Conservation (phyloP, 257 asterid species). For the Coffea eugenioides region DNA sequence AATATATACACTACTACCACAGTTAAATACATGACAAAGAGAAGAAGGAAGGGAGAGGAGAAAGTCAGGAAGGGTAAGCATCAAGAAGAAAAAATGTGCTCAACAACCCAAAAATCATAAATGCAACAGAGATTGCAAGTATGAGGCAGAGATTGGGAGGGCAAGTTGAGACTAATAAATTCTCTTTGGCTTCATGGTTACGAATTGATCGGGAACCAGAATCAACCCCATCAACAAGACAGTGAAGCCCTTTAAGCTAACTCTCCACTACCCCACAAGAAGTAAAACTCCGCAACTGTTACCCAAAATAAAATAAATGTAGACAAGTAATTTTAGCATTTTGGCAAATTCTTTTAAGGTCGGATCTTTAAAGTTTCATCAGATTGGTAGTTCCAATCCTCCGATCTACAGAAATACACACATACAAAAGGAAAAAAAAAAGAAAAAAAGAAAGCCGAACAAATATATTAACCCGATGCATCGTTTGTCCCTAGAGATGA, state of each 20-base stretch:
- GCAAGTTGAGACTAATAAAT: neutral
- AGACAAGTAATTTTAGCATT: no score
- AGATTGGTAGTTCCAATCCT: neutral
- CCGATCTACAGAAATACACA: neutral
- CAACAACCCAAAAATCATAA: constrained; percentile 8
- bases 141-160: neutral
- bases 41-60: no score
- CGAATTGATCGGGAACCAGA: constrained; percentile 16
- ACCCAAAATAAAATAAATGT: no score
- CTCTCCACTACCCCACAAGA: neutral
- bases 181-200: neutral
- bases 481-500: no score
- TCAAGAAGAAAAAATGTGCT: neutral
- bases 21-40: no score
- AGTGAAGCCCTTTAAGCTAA: neutral
- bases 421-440: no score
- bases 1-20: no score
- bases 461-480: no score
- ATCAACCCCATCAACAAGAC: constrained; percentile 12
- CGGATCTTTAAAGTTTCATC: no score
- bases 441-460: no score
- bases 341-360: neutral
- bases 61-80: neutral
- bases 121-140: neutral
- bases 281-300: no score